phyloP scores from a whole-genome alignment of 2,329 filamentous ascomycete genomes.

The Aaosphaeria pasadenensis region DNA sequence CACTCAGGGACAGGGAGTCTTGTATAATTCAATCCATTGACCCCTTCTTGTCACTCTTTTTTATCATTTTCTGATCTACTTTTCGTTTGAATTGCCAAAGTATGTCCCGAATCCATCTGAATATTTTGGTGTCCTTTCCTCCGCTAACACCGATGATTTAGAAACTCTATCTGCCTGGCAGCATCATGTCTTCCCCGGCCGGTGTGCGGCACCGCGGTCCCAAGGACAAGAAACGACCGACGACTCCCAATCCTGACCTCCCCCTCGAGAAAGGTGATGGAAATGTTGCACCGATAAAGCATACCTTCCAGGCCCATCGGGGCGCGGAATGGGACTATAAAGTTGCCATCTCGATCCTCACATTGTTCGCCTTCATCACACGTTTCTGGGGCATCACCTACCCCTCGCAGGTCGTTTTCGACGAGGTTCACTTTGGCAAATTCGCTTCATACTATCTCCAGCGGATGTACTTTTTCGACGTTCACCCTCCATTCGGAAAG shows the following conservation, averaged over 20 bases:
- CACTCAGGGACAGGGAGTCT: too few species aligned
- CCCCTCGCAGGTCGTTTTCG: slow-evolving; percentile 95
- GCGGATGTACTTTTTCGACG: slow-evolving; percentile 99
- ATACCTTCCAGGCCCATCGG: slow-evolving; percentile 25
- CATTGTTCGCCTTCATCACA: slow-evolving; percentile 79
- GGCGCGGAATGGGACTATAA: slow-evolving; percentile 79
- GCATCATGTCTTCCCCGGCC: slow-evolving; percentile 37
- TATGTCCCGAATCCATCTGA: too few species aligned
- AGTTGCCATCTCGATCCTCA: slow-evolving; percentile 73
- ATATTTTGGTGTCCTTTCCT: too few species aligned
- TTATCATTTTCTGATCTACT: too few species aligned
- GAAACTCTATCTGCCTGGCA: slow-evolving; percentile 1
- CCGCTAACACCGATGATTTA: too few species aligned
- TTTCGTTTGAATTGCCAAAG: too few species aligned
- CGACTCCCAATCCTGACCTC: slow-evolving; percentile 33
- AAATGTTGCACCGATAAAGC: slow-evolving; percentile 30
- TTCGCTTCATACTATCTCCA: slow-evolving; percentile 76
- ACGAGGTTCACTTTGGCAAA: slow-evolving; percentile 99
- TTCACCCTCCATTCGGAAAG: slow-evolving; percentile 97
- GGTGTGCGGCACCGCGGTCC: slow-evolving; percentile 36
- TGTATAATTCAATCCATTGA: too few species aligned
- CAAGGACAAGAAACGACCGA: slow-evolving; percentile 38
- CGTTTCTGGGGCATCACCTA: slow-evolving; percentile 96
- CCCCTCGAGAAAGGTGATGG: slow-evolving; percentile 24
- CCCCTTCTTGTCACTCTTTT: too few species aligned